Evolutionary conservation across 2,329 filamentous ascomycete species (phyloP).

Genomic region (Scedosporium boydii): DNA sequence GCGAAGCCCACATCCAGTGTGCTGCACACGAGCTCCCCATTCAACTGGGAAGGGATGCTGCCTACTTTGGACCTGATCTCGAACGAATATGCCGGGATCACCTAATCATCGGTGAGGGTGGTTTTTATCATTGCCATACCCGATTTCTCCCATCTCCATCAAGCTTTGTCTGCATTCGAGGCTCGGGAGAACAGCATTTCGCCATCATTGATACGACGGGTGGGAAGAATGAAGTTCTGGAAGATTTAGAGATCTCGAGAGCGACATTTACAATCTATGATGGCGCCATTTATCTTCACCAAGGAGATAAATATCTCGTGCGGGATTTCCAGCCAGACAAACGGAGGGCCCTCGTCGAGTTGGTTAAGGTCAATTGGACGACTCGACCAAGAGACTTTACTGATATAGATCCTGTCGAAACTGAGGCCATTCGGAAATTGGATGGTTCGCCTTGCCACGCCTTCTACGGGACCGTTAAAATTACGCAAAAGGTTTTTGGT

Average conservation of each 20-base stretch:
- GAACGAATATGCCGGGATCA: constrained; percentile 62
- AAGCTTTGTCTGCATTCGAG: constrained; percentile 75
- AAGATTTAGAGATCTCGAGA: constrained; percentile 93
- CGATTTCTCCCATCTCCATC: constrained; percentile 81
- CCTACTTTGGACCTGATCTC: constrained; percentile 70
- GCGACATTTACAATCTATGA: constrained; percentile 95
- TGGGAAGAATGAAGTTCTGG: constrained; percentile 72
- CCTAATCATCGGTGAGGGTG: constrained; percentile 58
- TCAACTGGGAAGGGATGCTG: constrained; percentile 59
- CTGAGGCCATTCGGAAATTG: constrained; percentile 74
- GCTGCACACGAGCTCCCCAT: constrained; percentile 94
- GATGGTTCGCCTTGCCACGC: constrained; percentile 53
- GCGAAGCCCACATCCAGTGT: constrained; percentile 92
- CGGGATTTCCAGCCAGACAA: constrained; percentile 76
- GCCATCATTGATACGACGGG: constrained; percentile 85
- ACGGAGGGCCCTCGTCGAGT: constrained; percentile 77
- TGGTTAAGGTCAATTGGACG: constrained; percentile 88
- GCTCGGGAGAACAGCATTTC: constrained; percentile 84
- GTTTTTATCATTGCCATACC: constrained; percentile 84
- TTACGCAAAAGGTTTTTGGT: constrained; percentile 83
- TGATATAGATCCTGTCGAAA: constrained; percentile 88
- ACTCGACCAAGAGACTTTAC: constrained; percentile 90
- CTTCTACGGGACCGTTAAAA: constrained; percentile 78
- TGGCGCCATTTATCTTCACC: constrained; percentile 92
- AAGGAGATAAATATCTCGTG: constrained; percentile 87